Percentiles rank a stretch among this genome's conserved stretches.
phyloP scores from a whole-genome alignment of 345 rosid genomes.

The Raphanus raphanistrum region DNA sequence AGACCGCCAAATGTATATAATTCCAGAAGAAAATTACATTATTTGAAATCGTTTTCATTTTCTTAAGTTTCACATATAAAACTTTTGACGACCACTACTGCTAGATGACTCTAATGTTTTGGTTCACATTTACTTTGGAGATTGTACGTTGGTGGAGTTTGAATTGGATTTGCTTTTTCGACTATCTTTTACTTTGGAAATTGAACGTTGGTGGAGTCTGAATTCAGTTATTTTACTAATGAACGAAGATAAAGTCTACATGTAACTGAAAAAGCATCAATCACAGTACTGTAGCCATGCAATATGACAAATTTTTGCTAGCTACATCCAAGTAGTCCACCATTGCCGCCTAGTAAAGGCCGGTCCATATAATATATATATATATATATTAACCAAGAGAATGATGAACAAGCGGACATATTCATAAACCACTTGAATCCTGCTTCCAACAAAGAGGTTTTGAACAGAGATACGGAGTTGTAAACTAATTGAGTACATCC shows the following conservation, averaged over 20 bases:
- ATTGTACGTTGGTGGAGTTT: constrained; percentile 24
- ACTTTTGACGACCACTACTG: not conserved
- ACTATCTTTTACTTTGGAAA: constrained; percentile 10
- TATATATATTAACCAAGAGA: not conserved
- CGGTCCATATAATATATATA: not conserved
- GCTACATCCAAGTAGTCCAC: not conserved
- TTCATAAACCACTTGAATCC: not conserved
- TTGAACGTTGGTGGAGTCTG: constrained; percentile 21
- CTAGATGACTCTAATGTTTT: not conserved
- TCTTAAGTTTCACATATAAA: not conserved
- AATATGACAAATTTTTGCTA: not conserved
- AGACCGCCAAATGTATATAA: not conserved
- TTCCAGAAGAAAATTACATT: not conserved
- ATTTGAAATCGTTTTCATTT: not conserved
- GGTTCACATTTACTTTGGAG: constrained; percentile 19
- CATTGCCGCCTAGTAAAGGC: not conserved
- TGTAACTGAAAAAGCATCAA: too few species aligned
- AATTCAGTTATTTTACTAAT: not conserved
- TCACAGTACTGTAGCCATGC: not conserved
- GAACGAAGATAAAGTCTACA: not conserved
- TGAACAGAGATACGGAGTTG: not conserved
- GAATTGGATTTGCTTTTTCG: not conserved
- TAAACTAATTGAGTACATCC: not conserved
- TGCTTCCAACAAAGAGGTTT: not conserved
- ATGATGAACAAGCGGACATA: not conserved